Base-by-base conservation (phyloP, 352 stramenopile species). In the Pythium vanterpoolii region DNA sequence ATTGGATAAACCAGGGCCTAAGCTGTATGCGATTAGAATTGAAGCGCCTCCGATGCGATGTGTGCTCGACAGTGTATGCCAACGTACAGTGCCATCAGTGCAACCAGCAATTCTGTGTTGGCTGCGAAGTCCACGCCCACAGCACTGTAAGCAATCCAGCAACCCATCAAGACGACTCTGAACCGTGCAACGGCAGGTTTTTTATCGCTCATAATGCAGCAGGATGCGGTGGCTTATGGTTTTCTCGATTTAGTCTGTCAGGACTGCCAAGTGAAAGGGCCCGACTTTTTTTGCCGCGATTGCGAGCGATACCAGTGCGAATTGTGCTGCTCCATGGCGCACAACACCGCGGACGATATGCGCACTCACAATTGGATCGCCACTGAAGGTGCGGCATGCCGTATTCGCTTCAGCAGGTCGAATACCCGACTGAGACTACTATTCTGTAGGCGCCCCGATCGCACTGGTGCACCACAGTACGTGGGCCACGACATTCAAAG, bases 251-350 rank as follows among this genome's bases (percentile, higher is more conserved):
- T 33, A 91, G 81, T 69, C 28, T 91, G 81, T 38, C 69, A 87
- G 23, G 68, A 70, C 8, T 91, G 81, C 44, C 60, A 68, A 7
- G 56, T 69, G 11, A 75, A 74, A 10, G 53, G 38, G 1, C 51
- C 74, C 28, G 75, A 85, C 23, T 89, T 91, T 14, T 75, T 79
- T 33, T 91, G 82, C 49, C 16, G 74, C 2, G 70, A 71, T 30
- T 91, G 82, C 62, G 66, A 71, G 24, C 62, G 50, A 40, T 79
- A 85, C 56, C 74, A 86, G 57, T 91, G 82, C 27, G 70, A 85
- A n/a, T 33, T 33, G 4, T 91, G 82, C 66, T 89, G 77, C 55
- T 63, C 63, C 0, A 21, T 30, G 21, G 23, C 1, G 4, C 44
- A 65, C 49, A 18, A 0, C 1, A 14, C 1, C 1, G 8, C 7